Evolutionary conservation across 768 basidiomycete genomes (phyloP).

Genomic region (Kockovaella imperatae): DNA sequence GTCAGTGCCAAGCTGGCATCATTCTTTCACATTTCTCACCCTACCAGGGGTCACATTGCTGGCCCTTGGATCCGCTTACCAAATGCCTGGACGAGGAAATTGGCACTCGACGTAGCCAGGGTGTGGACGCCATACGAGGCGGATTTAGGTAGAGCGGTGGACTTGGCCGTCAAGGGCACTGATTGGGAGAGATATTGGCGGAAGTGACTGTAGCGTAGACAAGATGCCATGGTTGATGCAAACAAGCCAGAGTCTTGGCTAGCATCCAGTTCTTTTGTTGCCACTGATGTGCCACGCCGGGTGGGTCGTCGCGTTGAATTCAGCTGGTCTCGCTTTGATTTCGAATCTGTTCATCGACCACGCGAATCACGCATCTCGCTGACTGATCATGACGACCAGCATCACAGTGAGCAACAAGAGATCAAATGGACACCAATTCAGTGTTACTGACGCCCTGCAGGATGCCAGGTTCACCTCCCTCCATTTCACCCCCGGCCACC

Average conservation of each 20-base stretch:
- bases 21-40: constrained; percentile 70
- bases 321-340: too few species aligned
- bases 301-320: too few species aligned
- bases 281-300: too few species aligned
- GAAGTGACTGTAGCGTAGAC: too few species aligned
- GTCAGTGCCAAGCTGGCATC: constrained; percentile 62
- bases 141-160: constrained; percentile 12
- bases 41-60: constrained; percentile 60
- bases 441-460: constrained; percentile 7
- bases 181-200: too few species aligned
- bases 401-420: constrained; percentile 15
- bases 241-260: too few species aligned
- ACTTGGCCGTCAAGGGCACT: constrained; percentile 1
- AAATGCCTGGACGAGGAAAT: constrained; percentile 50
- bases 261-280: too few species aligned
- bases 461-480: constrained; percentile 36
- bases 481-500: constrained; percentile 24
- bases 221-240: too few species aligned
- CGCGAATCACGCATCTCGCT: too few species aligned
- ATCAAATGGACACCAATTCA: background rate
- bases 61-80: constrained; percentile 69
- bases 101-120: constrained; percentile 58
- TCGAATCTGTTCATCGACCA: too few species aligned
- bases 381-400: constrained; percentile 27
- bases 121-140: constrained; percentile 27